Evolutionary conservation across 1,284 basidiomycete genomes (phyloP).

Genomic region (Irpex sp.): DNA sequence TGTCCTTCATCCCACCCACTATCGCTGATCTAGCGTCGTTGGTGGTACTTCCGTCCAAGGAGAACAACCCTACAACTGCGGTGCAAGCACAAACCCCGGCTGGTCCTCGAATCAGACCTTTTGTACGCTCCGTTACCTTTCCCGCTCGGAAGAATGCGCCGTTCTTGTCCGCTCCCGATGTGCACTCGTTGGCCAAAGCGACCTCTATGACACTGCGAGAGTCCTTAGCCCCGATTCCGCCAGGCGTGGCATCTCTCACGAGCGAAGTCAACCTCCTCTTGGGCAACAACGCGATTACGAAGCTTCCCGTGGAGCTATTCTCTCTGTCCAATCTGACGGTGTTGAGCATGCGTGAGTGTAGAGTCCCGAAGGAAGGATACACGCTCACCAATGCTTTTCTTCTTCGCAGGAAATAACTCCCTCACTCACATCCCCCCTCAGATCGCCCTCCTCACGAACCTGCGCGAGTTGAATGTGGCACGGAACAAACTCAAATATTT

Average conservation of each 20-base stretch:
- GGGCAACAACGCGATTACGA: slow-evolving; percentile 37
- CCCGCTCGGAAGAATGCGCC: not conserved
- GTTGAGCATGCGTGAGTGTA: slow-evolving; percentile 47
- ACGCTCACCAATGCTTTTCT: not conserved
- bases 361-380: not conserved
- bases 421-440: slow-evolving; percentile 60
- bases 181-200: not conserved
- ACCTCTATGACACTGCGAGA: not conserved
- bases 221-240: not conserved
- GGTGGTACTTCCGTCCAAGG: slow-evolving; percentile 26
- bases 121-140: slow-evolving; percentile 2
- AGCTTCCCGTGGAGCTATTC: slow-evolving; percentile 49
- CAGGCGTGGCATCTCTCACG: not conserved
- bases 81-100: not conserved
- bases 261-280: not conserved
- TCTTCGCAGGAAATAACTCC: slow-evolving; percentile 44
- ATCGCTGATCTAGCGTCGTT: slow-evolving; percentile 37
- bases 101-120: not conserved
- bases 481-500: slow-evolving; percentile 55
- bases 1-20: slow-evolving; percentile 36
- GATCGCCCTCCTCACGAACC: slow-evolving; percentile 46
- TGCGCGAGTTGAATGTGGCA: slow-evolving; percentile 57
- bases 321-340: slow-evolving; percentile 45
- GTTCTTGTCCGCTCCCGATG: not conserved
- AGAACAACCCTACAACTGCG: not conserved